Evolutionary conservation across 805 yeast species (phyloP), one percentile per base, ranked within the genome.

Genomic region (Monosporozyma siamensis): DNA sequence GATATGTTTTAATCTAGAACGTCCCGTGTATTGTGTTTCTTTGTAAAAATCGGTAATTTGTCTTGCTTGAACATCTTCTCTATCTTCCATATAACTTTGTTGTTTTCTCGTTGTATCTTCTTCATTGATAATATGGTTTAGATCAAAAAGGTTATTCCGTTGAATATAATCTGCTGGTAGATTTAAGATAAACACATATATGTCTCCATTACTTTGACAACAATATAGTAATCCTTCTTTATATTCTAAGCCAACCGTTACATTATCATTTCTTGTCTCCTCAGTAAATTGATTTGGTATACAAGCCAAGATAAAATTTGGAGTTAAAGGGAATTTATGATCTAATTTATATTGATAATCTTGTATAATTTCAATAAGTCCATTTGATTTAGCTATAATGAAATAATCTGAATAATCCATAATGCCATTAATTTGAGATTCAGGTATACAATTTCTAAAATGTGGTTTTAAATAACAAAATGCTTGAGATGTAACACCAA

Each of bases 301-400:
- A 40, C 63, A 56, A 37, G 48, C 44, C 9, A 59, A 40, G 15
- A 53, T 36, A 42, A 37, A 55, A 3, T 44, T 31, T 11, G 62
- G 51, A n/a, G 41, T 37, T 34, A 58, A 25, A 1, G 47, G 21
- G 4, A 43, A 5, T 1, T 36, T 38, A 21, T 46, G 41, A 7
- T 40, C 29, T 4, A 51, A 7, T 39, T 52, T 52, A 24, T 45
- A 48, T 22, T 48, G 46, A 35, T 49, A 56, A 43, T 58, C 57
- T 26, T 41, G 43, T 4, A 56, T 44, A n/a, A 59, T 45, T 38
- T 57, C 63, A 15, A 59, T 53, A 17, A 53, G 41, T 4, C 64
- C 63, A 47, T 53, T 53, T 10, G 55, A 50, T 41, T 52, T 57
- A 0, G 54, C 58, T n/a, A 58, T 30, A 11, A 59, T 25, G 50